phyloP scores from a whole-genome alignment of 148 eudicot species.

The Simmondsia chinensis region DNA sequence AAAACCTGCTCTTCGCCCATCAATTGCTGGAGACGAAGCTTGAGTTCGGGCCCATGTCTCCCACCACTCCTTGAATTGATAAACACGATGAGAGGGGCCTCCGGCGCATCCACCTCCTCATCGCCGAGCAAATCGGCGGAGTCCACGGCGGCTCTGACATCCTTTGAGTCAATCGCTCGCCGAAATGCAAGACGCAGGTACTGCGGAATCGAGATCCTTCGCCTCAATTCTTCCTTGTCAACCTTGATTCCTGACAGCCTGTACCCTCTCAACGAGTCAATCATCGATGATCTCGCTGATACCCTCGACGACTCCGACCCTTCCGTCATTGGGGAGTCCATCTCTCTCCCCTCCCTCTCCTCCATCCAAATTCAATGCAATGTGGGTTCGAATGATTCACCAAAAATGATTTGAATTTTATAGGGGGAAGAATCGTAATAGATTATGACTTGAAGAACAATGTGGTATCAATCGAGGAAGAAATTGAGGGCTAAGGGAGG shows the following conservation, averaged over 20 bases:
- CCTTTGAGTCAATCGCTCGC: constrained; percentile 46
- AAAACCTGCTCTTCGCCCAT: constrained; percentile 87
- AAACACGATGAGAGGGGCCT: constrained; percentile 64
- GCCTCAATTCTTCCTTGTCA: constrained; percentile 34
- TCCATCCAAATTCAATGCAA: too few species aligned
- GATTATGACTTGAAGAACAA: too few species aligned
- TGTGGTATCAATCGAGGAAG: too few species aligned
- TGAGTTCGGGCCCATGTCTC: constrained; percentile 68
- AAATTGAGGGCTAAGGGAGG: too few species aligned
- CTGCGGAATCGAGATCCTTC: constrained; percentile 47
- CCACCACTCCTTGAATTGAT: constrained; percentile 88
- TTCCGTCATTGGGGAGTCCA: too few species aligned
- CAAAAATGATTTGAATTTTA: too few species aligned
- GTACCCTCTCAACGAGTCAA: constrained; percentile 55
- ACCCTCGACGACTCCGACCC: too few species aligned
- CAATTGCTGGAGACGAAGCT: constrained; percentile 49
- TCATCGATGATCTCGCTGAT: constrained; percentile 49
- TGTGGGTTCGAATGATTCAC: too few species aligned
- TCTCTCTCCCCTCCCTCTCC: too few species aligned
- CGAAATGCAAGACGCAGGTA: constrained; percentile 50
- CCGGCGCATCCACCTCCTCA: constrained; percentile 29
- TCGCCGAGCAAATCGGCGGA: too few species aligned
- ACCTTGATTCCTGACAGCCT: constrained; percentile 40
- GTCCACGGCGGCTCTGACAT: constrained; percentile 22
- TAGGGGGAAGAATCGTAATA: too few species aligned